phyloP scores from a whole-genome alignment of 371 early-diverging fungal genomes.

The Lichtheimia ramosa region DNA sequence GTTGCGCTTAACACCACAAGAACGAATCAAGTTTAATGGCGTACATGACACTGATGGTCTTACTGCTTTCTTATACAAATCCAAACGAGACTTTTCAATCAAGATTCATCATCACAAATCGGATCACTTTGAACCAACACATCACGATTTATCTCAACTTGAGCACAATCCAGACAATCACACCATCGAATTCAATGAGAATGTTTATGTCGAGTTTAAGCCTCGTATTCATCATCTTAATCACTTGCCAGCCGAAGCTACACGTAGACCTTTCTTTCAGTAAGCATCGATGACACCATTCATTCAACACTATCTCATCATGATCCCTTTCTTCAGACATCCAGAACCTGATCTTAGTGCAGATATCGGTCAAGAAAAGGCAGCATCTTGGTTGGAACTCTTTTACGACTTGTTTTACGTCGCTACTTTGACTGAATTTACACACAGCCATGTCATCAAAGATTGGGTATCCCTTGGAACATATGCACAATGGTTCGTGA shows the following conservation, averaged over 20 bases:
- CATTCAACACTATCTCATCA: not conserved
- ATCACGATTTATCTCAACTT: slow-evolving; percentile 9
- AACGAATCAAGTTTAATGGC: slow-evolving; percentile 48
- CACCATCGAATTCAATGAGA: slow-evolving; percentile 42
- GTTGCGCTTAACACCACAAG: slow-evolving; percentile 44
- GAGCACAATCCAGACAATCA: slow-evolving; percentile 31
- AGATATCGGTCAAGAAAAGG: slow-evolving; percentile 52
- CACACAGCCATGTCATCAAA: slow-evolving; percentile 59
- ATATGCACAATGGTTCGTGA: slow-evolving; percentile 59
- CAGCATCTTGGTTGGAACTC: slow-evolving; percentile 54
- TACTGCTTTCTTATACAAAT: slow-evolving; percentile 53
- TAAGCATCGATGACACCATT: slow-evolving; percentile 18
- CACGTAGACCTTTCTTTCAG: slow-evolving; percentile 45
- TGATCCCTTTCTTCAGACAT: slow-evolving; percentile 10
- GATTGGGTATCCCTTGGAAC: slow-evolving; percentile 51
- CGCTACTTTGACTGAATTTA: slow-evolving; percentile 59
- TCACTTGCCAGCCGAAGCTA: slow-evolving; percentile 20
- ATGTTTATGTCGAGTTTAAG: slow-evolving; percentile 48
- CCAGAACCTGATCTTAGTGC: slow-evolving; percentile 53
- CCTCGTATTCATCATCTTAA: slow-evolving; percentile 23
- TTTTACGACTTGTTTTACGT: slow-evolving; percentile 64
- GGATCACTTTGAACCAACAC: not conserved
- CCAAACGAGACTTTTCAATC: slow-evolving; percentile 55
- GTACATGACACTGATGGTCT: slow-evolving; percentile 58
- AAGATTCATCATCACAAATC: slow-evolving; percentile 44